Conservation (phyloP, 225 moss, liverwort and hornwort genomes). For the Bryum argenteum region DNA sequence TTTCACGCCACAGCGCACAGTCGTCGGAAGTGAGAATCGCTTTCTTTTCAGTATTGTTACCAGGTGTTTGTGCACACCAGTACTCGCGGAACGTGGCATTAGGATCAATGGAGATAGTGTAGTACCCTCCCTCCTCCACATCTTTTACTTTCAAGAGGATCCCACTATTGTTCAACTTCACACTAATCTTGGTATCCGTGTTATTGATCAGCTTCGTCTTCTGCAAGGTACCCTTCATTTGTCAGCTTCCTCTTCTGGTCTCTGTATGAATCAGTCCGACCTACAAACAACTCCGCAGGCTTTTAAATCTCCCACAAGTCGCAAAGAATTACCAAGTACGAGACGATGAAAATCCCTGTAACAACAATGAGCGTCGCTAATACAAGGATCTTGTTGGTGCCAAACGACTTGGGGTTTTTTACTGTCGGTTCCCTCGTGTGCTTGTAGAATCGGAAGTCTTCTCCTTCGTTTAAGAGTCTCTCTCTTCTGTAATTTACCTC, state of each 20-base stretch:
- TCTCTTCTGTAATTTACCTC: neutral
- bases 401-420: neutral
- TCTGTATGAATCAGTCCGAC: no score
- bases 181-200: neutral
- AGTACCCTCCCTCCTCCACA: neutral
- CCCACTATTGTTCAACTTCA: neutral
- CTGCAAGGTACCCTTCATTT: neutral
- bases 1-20: conserved; percentile 12
- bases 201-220: conserved; percentile 23
- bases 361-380: neutral
- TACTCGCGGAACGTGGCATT: conserved; percentile 23
- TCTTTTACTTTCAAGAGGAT: neutral
- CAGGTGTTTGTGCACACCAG: conserved; percentile 10
- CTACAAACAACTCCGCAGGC: neutral
- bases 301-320: conserved; percentile 6
- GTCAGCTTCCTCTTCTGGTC: no score
- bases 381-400: neutral
- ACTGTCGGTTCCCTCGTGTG: neutral
- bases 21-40: conserved; percentile 26
- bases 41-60: neutral
- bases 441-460: neutral
- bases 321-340: conserved; percentile 19
- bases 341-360: conserved; percentile 14
- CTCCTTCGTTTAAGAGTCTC: neutral
- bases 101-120: conserved; percentile 6